Evolutionary conservation across 768 basidiomycete species (phyloP).

Genomic region (Porphyrellus cyaneotinctus): DNA sequence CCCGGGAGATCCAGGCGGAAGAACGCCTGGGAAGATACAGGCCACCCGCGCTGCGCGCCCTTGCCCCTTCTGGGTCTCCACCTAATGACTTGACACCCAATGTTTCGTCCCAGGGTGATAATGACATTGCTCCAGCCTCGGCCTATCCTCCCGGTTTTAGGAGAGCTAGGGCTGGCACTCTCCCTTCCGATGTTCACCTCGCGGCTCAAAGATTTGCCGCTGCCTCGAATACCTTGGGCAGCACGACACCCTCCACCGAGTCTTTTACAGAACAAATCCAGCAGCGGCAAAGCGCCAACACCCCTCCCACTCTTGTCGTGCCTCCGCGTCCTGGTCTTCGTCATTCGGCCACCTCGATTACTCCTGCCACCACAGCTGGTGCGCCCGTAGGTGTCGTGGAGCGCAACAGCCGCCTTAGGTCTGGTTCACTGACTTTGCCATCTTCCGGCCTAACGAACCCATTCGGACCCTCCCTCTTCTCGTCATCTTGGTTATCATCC

Average conservation of each 20-base stretch:
- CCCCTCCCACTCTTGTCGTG: conserved; percentile 38
- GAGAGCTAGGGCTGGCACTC: conserved; percentile 94
- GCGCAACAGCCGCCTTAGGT: conserved; percentile 80
- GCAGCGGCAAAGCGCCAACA: conserved; percentile 35
- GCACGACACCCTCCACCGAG: conserved; percentile 47
- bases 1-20: conserved; percentile 80
- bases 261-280: conserved; percentile 46
- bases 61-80: conserved; percentile 67
- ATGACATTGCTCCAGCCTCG: conserved; percentile 57
- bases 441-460: conserved; percentile 73
- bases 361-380: conserved; percentile 46
- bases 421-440: conserved; percentile 88
- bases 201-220: conserved; percentile 80
- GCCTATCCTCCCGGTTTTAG: conserved; percentile 85
- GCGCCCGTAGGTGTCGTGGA: conserved; percentile 38
- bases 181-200: conserved; percentile 92
- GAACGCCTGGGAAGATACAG: conserved; percentile 70
- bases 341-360: conserved; percentile 68
- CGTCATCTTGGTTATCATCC: conserved; percentile 81
- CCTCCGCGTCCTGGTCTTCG: conserved; percentile 64
- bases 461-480: conserved; percentile 86
- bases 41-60: conserved; percentile 71
- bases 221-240: conserved; percentile 53
- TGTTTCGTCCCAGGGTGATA: conserved; percentile 55
- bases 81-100: conserved; percentile 63